Conservation (phyloP, 495 filamentous ascomycete species). For the Penicillium simplicissimum region DNA sequence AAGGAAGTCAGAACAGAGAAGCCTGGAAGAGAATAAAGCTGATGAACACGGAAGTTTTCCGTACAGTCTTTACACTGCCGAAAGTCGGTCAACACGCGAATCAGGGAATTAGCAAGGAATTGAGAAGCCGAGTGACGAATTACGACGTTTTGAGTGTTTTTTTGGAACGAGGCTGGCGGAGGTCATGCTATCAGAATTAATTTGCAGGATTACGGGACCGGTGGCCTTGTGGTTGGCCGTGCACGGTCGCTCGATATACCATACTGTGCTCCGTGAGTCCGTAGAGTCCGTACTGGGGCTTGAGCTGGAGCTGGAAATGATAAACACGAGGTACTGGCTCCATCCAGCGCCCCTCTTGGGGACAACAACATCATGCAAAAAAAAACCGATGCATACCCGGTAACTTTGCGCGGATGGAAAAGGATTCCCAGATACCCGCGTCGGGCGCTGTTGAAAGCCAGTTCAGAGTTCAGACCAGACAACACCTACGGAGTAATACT, state of each 20-base stretch:
- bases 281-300: too few relatives aligned
- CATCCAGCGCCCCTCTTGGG: too few relatives aligned
- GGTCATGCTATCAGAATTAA: neutral
- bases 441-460: neutral
- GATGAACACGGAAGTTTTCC: neutral
- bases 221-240: neutral
- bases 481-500: neutral
- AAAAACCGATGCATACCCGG: too few relatives aligned
- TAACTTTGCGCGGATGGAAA: too few relatives aligned
- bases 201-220: neutral
- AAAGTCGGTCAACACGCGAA: constrained; percentile 10
- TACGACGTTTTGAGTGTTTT: neutral
- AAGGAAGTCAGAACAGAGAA: neutral
- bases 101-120: neutral
- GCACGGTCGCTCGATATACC: neutral
- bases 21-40: neutral
- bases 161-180: neutral
- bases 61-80: constrained; percentile 3
- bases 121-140: constrained; percentile 21
- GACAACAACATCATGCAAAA: too few relatives aligned
- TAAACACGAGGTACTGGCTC: too few relatives aligned
- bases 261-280: too few relatives aligned
- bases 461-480: neutral
- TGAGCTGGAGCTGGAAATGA: too few relatives aligned
- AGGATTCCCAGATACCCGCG: neutral